These are phyloP conservation scores for Suillus discolor DNA, from an alignment of 768 basidiomycete genomes.

Conservation along the genomic window DNA sequence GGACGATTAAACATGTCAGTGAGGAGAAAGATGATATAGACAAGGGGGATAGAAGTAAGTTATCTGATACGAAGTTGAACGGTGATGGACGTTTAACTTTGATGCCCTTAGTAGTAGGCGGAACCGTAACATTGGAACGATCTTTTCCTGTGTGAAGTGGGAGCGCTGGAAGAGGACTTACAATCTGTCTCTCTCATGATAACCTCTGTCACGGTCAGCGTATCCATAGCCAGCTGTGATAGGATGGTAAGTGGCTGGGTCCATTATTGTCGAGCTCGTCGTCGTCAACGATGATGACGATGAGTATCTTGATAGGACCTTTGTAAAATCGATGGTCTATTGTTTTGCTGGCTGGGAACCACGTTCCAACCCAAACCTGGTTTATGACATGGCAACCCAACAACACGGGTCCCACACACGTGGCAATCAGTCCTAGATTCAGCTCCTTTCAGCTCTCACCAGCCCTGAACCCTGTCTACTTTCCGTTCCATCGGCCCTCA, in stretches of 20 bases:
- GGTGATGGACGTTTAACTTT: conserved; percentile 9
- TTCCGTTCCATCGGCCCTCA: not conserved
- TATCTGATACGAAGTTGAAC: conserved; percentile 17
- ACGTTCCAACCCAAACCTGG: conserved; percentile 9
- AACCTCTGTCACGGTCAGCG: conserved; percentile 27
- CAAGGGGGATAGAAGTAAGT: not conserved
- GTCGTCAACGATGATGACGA: conserved; percentile 6
- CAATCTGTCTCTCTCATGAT: conserved; percentile 40
- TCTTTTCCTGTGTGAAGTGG: conserved; percentile 18
- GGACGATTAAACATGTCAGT: conserved; percentile 9
- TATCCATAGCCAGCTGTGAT: conserved; percentile 1
- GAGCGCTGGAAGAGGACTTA: conserved; percentile 26
- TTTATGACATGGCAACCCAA: conserved; percentile 13
- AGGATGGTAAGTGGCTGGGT: not conserved
- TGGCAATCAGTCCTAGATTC: conserved; percentile 4
- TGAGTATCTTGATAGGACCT: conserved; percentile 9
- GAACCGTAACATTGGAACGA: conserved; percentile 17
- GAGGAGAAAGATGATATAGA: not conserved
- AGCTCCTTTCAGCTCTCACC: conserved; percentile 3
- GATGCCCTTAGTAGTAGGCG: conserved; percentile 9
- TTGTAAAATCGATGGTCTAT: conserved; percentile 8
- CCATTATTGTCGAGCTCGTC: conserved; percentile 3
- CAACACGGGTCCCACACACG: conserved; percentile 12
- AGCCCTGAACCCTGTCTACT: not conserved
- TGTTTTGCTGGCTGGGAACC: conserved; percentile 12